Conservation (phyloP, 257 asterid species). For the Nicotiana sylvestris region DNA sequence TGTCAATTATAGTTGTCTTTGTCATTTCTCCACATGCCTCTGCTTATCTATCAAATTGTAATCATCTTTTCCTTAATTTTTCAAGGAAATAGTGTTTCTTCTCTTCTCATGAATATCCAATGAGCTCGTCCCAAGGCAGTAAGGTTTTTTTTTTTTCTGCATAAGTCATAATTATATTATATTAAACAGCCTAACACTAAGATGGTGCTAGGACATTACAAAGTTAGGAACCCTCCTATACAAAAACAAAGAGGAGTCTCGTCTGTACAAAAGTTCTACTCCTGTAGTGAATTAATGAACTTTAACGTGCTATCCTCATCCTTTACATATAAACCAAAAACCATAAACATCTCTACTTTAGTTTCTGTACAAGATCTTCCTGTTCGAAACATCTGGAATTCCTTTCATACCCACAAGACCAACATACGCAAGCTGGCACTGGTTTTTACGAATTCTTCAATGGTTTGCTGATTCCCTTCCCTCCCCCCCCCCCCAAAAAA, state of each 20-base stretch:
- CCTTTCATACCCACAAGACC: neutral
- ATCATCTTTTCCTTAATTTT: neutral
- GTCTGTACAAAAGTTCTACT: neutral
- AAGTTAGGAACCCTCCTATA: neutral
- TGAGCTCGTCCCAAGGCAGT: neutral
- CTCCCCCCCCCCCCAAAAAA: too few species aligned
- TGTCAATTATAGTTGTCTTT: neutral
- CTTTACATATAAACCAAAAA: neutral
- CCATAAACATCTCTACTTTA: neutral
- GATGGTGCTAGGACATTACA: neutral
- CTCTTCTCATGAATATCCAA: neutral
- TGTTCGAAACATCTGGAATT: neutral
- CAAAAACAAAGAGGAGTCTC: neutral
- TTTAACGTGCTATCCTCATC: neutral
- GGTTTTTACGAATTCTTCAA: neutral
- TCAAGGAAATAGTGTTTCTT: neutral
- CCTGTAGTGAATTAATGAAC: neutral
- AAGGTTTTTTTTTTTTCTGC: neutral
- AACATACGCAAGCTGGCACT: neutral
- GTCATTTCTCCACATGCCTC: neutral
- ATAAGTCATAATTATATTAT: neutral
- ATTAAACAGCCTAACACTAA: neutral
- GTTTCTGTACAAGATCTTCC: neutral
- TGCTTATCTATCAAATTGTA: neutral
- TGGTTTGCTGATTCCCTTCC: neutral